phyloP scores from a whole-genome alignment of 2,329 filamentous ascomycete species.

The Erysiphe pulchra region DNA sequence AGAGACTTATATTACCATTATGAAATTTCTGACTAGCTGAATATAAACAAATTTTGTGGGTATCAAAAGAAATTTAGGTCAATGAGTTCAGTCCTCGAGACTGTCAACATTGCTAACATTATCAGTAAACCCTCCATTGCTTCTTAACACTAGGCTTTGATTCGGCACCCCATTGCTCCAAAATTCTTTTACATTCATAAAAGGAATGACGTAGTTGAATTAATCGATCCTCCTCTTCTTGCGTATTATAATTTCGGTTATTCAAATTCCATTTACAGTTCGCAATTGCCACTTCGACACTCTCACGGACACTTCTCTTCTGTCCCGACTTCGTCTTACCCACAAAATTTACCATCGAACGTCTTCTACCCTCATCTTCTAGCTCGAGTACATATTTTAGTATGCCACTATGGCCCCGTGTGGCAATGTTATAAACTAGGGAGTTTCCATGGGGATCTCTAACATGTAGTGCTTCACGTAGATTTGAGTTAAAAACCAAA shows the following conservation, averaged over 20 bases:
- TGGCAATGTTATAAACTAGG: conserved; percentile 6
- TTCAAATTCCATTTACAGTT: conserved; percentile 1
- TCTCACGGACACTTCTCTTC: conserved; percentile 1
- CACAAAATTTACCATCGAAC: conserved; percentile 7
- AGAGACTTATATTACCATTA: too few species aligned
- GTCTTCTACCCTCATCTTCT: conserved; percentile 3
- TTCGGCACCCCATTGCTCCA: neutral
- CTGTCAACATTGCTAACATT: neutral
- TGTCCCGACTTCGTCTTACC: neutral
- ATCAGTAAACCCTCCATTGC: neutral
- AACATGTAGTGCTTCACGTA: conserved; percentile 6
- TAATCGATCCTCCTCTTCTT: neutral
- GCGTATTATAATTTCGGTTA: too few species aligned
- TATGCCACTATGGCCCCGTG: conserved; percentile 5
- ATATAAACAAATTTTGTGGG: too few species aligned
- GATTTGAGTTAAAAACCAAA: conserved; percentile 4
- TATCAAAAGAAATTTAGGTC: too few species aligned
- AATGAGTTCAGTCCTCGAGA: too few species aligned
- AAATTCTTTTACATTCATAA: conserved; percentile 1
- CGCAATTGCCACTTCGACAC: conserved; percentile 2
- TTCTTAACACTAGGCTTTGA: neutral
- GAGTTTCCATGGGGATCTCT: conserved; percentile 6
- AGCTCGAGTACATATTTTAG: conserved; percentile 5
- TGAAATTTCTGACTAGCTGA: too few species aligned
- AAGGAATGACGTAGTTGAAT: neutral